Evolutionary conservation across 768 basidiomycete species (phyloP).

Genomic region (Amanita jacksonii): DNA sequence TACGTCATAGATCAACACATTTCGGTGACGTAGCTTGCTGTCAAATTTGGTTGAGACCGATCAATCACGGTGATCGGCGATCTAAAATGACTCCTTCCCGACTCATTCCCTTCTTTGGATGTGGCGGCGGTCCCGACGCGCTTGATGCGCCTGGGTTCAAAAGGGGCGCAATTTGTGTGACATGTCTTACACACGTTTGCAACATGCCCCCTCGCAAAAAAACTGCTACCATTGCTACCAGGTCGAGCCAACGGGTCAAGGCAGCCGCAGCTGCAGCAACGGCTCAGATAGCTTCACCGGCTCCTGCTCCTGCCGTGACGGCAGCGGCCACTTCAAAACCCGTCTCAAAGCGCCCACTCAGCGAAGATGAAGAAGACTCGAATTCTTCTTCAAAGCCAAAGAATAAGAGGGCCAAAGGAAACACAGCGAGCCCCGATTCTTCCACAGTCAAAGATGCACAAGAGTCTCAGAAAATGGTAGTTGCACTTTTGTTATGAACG

Average conservation of each 20-base stretch:
- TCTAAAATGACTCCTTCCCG: not conserved
- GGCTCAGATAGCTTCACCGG: too few species aligned
- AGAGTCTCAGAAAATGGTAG: too few species aligned
- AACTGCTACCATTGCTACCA: conserved; percentile 22
- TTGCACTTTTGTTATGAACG: too few species aligned
- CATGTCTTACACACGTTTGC: conserved; percentile 5
- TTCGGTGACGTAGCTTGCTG: not conserved
- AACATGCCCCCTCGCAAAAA: conserved; percentile 41
- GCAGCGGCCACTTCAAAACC: conserved; percentile 17
- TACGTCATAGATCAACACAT: conserved; percentile 4
- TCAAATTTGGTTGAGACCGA: too few species aligned
- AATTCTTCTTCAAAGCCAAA: conserved; percentile 14
- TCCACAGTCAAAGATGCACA: not conserved
- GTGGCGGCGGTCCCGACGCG: not conserved
- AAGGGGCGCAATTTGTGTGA: not conserved
- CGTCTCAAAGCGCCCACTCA: not conserved
- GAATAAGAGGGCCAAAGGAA: conserved; percentile 10
- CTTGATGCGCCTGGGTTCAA: not conserved
- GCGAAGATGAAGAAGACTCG: conserved; percentile 17
- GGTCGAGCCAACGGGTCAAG: conserved; percentile 29
- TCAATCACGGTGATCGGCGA: not conserved
- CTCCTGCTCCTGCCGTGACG: too few species aligned
- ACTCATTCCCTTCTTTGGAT: too few species aligned
- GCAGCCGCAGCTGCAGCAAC: conserved; percentile 17
- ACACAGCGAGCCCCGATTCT: not conserved